phyloP scores from a whole-genome alignment of 768 basidiomycete species.

The Kondoa subrosea region DNA sequence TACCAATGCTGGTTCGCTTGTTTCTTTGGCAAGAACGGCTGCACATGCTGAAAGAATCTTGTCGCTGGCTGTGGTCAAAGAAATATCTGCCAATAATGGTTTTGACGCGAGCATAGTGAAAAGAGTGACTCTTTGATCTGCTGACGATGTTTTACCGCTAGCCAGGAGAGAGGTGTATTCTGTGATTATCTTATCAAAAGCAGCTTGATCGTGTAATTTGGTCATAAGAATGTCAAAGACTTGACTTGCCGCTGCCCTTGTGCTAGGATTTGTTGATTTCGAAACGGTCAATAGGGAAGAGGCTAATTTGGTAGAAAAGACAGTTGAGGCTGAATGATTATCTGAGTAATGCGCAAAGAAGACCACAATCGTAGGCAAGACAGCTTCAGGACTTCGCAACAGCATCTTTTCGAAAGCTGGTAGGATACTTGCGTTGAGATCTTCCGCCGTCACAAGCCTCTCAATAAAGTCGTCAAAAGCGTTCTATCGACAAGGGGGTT shows the following conservation, averaged over 20 bases:
- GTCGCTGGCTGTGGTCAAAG: conserved; percentile 36
- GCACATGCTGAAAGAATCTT: conserved; percentile 35
- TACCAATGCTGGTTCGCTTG: conserved; percentile 48
- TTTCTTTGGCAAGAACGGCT: conserved; percentile 51
- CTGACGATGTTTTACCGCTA: conserved; percentile 65
- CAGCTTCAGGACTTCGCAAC: conserved; percentile 61
- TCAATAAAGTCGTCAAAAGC: conserved; percentile 27
- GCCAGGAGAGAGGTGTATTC: conserved; percentile 62
- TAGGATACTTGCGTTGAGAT: conserved; percentile 29
- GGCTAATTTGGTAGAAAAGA: conserved; percentile 35
- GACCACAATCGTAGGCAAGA: conserved; percentile 38
- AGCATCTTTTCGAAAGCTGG: conserved; percentile 69
- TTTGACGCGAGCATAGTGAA: conserved; percentile 58
- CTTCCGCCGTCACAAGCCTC: conserved; percentile 16
- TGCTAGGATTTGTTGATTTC: conserved; percentile 33
- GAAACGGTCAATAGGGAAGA: conserved; percentile 27
- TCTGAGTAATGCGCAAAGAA: conserved; percentile 34
- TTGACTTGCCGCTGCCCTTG: conserved; percentile 28
- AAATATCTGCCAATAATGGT: conserved; percentile 33
- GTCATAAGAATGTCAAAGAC: conserved; percentile 28
- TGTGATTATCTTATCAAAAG: conserved; percentile 39
- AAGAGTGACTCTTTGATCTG: conserved; percentile 65
- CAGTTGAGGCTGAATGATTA: conserved; percentile 43
- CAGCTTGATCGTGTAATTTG: conserved; percentile 29
- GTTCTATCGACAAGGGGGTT: conserved; percentile 7